phyloP scores from a whole-genome alignment of 495 filamentous ascomycete genomes.

The Penicillium cosmopolitanum region DNA sequence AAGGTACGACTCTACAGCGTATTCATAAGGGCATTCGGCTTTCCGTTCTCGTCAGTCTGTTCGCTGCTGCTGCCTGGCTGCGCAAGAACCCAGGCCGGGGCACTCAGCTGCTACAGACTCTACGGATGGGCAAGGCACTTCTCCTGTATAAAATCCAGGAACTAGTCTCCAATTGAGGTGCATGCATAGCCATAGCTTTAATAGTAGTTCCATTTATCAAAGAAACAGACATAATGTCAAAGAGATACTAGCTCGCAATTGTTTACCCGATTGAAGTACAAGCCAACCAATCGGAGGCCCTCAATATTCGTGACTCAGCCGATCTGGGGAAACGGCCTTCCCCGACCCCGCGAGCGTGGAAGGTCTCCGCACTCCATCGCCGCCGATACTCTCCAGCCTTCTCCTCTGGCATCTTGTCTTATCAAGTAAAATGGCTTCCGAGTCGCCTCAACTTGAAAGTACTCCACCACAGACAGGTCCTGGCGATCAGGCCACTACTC shows the following conservation, averaged over 20 bases:
- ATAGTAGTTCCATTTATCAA: neutral
- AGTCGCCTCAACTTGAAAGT: constrained; percentile 40
- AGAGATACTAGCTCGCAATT: neutral
- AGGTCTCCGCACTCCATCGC: constrained; percentile 47
- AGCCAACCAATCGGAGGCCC: constrained; percentile 10
- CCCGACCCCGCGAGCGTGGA: constrained; percentile 40
- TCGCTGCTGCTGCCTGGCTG: constrained; percentile 27
- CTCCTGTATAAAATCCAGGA: constrained; percentile 12
- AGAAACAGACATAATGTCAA: neutral
- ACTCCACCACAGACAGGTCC: constrained; percentile 27
- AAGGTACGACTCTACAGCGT: constrained; percentile 39
- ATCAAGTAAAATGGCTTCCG: constrained; percentile 40
- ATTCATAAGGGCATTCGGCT: constrained; percentile 20
- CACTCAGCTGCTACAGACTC: constrained; percentile 17
- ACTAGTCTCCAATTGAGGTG: neutral
- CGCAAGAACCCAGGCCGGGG: constrained; percentile 18
- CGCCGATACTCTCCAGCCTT: constrained; percentile 19
- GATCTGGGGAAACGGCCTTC: constrained; percentile 45
- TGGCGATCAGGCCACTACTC: constrained; percentile 29
- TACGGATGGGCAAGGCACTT: constrained; percentile 21
- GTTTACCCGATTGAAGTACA: constrained; percentile 1
- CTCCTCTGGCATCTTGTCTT: constrained; percentile 10
- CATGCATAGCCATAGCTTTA: neutral
- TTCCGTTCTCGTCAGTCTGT: constrained; percentile 21
- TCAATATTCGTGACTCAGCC: constrained; percentile 28